Evolutionary conservation across 179 eudicot species (phyloP).

Genomic region (Beta macrorhiza): DNA sequence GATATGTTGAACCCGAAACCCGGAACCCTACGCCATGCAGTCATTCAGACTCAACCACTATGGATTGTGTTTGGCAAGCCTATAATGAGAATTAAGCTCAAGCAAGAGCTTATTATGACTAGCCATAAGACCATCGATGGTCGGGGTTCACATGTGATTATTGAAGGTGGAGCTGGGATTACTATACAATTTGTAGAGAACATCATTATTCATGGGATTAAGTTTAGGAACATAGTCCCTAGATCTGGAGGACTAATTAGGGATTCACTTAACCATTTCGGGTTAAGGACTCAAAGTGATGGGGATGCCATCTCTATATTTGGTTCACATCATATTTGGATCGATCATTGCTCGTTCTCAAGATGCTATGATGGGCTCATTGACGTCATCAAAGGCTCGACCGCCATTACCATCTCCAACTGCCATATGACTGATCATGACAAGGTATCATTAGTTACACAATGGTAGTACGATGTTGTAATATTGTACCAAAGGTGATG

Average conservation of each 20-base stretch:
- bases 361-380: conserved; percentile 36
- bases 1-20: conserved; percentile 51
- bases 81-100: conserved; percentile 41
- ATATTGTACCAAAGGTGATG: not conserved
- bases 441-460: conserved; percentile 14
- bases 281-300: conserved; percentile 44
- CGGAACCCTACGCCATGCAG: conserved; percentile 53
- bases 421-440: conserved; percentile 40
- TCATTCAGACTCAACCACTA: conserved; percentile 42
- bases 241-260: conserved; percentile 44
- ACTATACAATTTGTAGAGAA: conserved; percentile 45
- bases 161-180: conserved; percentile 43
- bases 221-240: conserved; percentile 31
- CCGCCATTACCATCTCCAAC: conserved; percentile 51
- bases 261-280: conserved; percentile 42
- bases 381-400: conserved; percentile 38
- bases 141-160: conserved; percentile 39
- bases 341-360: conserved; percentile 47
- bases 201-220: conserved; percentile 42
- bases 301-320: conserved; percentile 53
- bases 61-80: conserved; percentile 48
- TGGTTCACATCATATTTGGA: conserved; percentile 47
- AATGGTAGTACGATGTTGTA: not conserved
- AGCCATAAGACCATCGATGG: conserved; percentile 62
- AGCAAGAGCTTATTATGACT: conserved; percentile 43